Conservation (phyloP, 257 asterid species). For the Fraxinus excelsior region DNA sequence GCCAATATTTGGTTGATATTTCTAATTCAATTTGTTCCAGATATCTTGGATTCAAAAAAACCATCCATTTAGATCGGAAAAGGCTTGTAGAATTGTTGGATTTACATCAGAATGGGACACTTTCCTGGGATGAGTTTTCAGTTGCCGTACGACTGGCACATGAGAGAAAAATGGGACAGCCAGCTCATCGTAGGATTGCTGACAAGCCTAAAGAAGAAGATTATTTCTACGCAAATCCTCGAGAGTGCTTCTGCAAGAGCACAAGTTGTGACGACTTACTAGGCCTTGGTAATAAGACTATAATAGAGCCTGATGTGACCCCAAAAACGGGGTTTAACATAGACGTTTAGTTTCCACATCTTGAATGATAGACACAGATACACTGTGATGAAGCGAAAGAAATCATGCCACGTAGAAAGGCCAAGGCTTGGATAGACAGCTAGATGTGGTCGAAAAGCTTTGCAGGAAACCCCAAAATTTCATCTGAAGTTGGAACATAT, state of each 20-base stretch:
- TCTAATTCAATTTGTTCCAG: slow-evolving; percentile 42
- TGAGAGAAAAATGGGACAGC: slow-evolving; percentile 75
- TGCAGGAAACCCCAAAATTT: slow-evolving; percentile 30
- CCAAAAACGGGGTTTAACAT: slow-evolving; percentile 8
- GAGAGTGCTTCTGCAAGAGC: slow-evolving; percentile 72
- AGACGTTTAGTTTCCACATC: slow-evolving; percentile 14
- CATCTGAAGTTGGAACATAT: slow-evolving; percentile 24
- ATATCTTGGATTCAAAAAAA: slow-evolving; percentile 77
- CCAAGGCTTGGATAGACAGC: slow-evolving; percentile 43
- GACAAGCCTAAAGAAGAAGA: slow-evolving; percentile 95
- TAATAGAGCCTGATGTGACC: slow-evolving; percentile 25
- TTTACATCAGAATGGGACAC: slow-evolving; percentile 69
- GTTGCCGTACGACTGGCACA: slow-evolving; percentile 54
- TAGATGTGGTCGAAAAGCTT: slow-evolving; percentile 24
- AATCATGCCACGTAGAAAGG: slow-evolving; percentile 31
- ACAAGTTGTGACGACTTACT: slow-evolving; percentile 44
- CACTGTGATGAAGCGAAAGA: slow-evolving; percentile 25
- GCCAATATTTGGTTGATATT: slow-evolving; percentile 20
- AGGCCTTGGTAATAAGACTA: slow-evolving; percentile 43
- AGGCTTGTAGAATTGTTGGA: slow-evolving; percentile 71
- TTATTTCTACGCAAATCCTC: slow-evolving; percentile 83
- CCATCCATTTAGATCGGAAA: slow-evolving; percentile 70
- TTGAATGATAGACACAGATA: background rate
- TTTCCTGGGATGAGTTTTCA: slow-evolving; percentile 69
- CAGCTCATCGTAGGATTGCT: slow-evolving; percentile 50